Base-by-base conservation (phyloP, 495 filamentous ascomycete species). In the Hypoxylon trugodes region DNA sequence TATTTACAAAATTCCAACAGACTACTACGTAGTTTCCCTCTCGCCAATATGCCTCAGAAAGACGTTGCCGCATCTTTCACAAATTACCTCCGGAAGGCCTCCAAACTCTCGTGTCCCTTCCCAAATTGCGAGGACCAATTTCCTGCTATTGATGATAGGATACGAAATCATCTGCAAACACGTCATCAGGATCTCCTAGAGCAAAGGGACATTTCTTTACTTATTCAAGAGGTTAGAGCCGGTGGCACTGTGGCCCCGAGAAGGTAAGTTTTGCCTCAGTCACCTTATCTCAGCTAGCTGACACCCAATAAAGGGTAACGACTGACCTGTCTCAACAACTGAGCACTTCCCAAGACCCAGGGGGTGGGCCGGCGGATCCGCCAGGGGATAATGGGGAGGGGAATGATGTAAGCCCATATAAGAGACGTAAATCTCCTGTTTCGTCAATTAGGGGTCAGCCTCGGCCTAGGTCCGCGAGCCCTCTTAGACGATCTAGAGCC, bases 391-490 rank as follows among this genome's bases (percentile, higher is more conserved):
- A 54, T 32, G 58, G 49, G 21, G 58, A 41, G 12, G 52, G 22
- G 15, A 61, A 62, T 50, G 61, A 57, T 13, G 28, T 49, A 22
- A 46, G 54, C 32, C 45, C 61, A 1, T 10, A 53, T 50, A 71
- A 69, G 12, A 65, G 61, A 28, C 61, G 42, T 16, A 69, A 71
- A 61, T 71, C 68, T 13, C 64, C 68, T 1, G 60, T 10, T 5
- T 51, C 50, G 2, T 66, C 37, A 30, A 61, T 58, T 15, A 50
- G 22, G 30, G 22, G 32, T 1, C 58, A 46, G 22, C 21, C 60
- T 13, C 58, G 50, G 22, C 21, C 60, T 13, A 60, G 47, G 37
- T 70, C 70, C 28, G 25, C 16, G 15, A 70, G 70, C 12, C 61
- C 65, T 0, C 45, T 32, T 1, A 73, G 59, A 33, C 51, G 70